Base-by-base conservation (phyloP, 208 protist genomes). In the Acanthamoeba healyi region DNA sequence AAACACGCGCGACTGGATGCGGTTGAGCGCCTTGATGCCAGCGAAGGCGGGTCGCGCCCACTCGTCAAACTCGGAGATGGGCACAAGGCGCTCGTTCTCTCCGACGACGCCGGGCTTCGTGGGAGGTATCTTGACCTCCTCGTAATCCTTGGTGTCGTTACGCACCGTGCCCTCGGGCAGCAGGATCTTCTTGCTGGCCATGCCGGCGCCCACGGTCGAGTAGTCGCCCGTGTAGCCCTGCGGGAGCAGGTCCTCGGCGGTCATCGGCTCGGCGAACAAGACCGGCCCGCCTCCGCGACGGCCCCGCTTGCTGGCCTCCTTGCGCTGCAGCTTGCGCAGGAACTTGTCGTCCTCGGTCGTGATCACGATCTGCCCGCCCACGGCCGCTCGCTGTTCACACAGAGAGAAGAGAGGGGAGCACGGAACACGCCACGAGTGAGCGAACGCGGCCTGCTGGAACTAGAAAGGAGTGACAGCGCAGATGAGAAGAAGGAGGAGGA, bases 1-100 rank as follows among this genome's bases (percentile, higher is more conserved):
- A 94, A 99, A 99, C 26, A 99, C 97, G 19, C 95, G 96, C 4
- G 98, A 98, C 95, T 99, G 99, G 24, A 99, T 98, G 9, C 97
- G 98, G 96, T 99, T 99, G 32, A 99, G 98, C 24, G 79, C 34
- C 51, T 81, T 87, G 51, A 93, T 95, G 15, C 95, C 94, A 4
- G 12, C 38, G 56, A 97, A 97, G 34, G 95, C 96, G 36, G 89
- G 14, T 32, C 65, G 94, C 10, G 91, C 93, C 46, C 95, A 94
- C 38, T 79, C 32, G 36, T 97, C 95, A 24, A 98, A 93, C 65
- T 95, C 93, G 34, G 1, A 40, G 12, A 98, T 95, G 36, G 70
- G 82, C 42, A 97, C 88, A 36, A 94, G 94, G 29, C 67, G 63
- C 46, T 94, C 95, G 10, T 51, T 74, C 19, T 19, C 32, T 0